phyloP scores from a whole-genome alignment of 352 stramenopile genomes.

The Lagenidium giganteum region DNA sequence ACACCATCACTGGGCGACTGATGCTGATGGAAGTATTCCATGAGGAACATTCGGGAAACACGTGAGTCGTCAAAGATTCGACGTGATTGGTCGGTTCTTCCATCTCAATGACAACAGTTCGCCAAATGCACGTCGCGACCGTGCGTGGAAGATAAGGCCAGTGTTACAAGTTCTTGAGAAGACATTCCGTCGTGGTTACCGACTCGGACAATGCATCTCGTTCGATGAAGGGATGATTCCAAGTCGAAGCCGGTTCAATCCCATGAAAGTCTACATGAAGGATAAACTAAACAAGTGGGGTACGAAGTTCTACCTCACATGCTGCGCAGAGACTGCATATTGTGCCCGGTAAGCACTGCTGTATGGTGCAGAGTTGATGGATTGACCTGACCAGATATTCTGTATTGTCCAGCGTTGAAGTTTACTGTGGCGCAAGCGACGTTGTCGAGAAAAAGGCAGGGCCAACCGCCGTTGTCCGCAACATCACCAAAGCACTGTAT shows the following conservation, averaged over 20 bases:
- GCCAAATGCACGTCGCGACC: too few species aligned
- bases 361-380: not conserved
- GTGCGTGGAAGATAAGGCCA: not conserved
- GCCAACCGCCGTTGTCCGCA: not conserved
- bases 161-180: constrained; percentile 1
- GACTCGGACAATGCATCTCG: not conserved
- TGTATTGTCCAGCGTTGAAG: constrained; percentile 3
- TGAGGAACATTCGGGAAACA: too few species aligned
- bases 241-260: not conserved
- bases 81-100: too few species aligned
- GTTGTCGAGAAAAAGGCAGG: not conserved
- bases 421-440: not conserved
- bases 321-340: constrained; percentile 3
- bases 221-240: constrained; percentile 6
- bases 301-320: constrained; percentile 4
- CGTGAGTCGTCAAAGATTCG: too few species aligned
- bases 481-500: constrained; percentile 1
- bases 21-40: too few species aligned
- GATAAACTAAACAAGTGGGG: constrained; percentile 7
- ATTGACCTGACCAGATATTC: not conserved
- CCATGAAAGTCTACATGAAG: constrained; percentile 4
- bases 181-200: constrained; percentile 1
- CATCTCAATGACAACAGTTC: too few species aligned
- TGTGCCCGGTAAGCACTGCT: constrained; percentile 1
- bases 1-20: too few species aligned